Evolutionary conservation across 2,329 filamentous ascomycete genomes (phyloP).

Genomic region (Bertia moriformis): DNA sequence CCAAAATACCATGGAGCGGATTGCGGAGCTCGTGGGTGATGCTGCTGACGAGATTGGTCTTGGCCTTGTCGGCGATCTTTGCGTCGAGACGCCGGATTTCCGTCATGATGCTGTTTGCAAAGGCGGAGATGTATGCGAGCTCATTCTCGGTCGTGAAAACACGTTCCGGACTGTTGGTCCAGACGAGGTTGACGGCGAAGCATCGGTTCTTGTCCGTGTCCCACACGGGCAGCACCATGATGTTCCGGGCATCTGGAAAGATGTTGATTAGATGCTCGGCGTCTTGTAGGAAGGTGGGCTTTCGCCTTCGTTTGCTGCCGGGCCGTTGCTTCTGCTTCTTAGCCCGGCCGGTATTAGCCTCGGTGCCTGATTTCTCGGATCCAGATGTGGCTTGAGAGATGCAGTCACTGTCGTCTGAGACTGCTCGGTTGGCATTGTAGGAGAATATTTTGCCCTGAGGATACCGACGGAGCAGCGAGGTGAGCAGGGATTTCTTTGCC

Average conservation of each 20-base stretch:
- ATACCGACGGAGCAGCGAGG: conserved; percentile 24
- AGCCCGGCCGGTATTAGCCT: too few relatives aligned
- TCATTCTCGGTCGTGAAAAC: conserved; percentile 29
- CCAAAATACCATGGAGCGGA: conserved; percentile 44
- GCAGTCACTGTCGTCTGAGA: conserved; percentile 8
- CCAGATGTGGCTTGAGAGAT: neutral
- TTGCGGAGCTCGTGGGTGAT: conserved; percentile 47
- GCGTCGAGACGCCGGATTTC: conserved; percentile 32
- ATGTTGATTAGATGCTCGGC: conserved; percentile 13
- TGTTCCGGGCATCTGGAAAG: conserved; percentile 26
- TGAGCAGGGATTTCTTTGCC: conserved; percentile 18
- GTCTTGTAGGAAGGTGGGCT: conserved; percentile 9
- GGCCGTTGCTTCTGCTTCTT: neutral
- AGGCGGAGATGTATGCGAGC: conserved; percentile 32
- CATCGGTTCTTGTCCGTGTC: conserved; percentile 26
- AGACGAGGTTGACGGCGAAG: conserved; percentile 32
- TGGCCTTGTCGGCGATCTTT: conserved; percentile 25
- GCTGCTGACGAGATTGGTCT: conserved; percentile 42
- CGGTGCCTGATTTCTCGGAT: neutral
- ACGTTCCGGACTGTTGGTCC: conserved; percentile 25
- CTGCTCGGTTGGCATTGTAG: conserved; percentile 8
- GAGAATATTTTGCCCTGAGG: conserved; percentile 28
- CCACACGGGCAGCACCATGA: conserved; percentile 32
- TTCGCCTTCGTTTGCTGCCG: neutral
- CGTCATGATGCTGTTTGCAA: conserved; percentile 37